Evolutionary conservation across 768 basidiomycete genomes (phyloP).

Genomic region (Panaeolus papilionaceus): DNA sequence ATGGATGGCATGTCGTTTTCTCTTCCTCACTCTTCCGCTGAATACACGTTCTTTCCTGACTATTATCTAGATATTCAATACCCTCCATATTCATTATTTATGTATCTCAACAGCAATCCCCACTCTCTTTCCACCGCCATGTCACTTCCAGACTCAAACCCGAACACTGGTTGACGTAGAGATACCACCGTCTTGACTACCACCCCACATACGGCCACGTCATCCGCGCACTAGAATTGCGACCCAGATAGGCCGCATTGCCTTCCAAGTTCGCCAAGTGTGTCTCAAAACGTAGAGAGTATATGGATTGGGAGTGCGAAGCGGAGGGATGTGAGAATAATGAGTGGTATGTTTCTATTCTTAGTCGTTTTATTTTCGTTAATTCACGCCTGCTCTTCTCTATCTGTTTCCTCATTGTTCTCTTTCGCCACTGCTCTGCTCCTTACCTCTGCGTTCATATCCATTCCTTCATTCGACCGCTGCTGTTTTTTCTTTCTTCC

Average conservation of each 20-base stretch:
- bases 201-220: neutral
- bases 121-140: conserved; percentile 2
- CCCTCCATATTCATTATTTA: no score
- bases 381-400: no score
- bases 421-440: conserved; percentile 12
- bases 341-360: conserved; percentile 24
- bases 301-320: conserved; percentile 12
- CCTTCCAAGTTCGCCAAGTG: conserved; percentile 31
- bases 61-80: neutral
- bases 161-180: conserved; percentile 15
- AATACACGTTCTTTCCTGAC: neutral
- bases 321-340: conserved; percentile 20
- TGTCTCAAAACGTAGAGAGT: conserved; percentile 7
- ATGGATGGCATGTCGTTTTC: neutral
- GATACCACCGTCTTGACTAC: conserved; percentile 9
- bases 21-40: neutral
- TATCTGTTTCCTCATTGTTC: conserved; percentile 13
- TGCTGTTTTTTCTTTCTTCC: no score
- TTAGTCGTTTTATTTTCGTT: conserved; percentile 20
- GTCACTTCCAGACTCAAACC: neutral
- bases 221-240: neutral
- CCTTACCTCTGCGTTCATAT: neutral
- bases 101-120: neutral
- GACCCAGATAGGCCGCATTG: conserved; percentile 28
- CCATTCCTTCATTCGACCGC: no score